A percentile compares a stretch with the other conserved stretches of the same genome.
phyloP scores from a whole-genome alignment of 2,329 filamentous ascomycete genomes.

The Alternaria gaisen region DNA sequence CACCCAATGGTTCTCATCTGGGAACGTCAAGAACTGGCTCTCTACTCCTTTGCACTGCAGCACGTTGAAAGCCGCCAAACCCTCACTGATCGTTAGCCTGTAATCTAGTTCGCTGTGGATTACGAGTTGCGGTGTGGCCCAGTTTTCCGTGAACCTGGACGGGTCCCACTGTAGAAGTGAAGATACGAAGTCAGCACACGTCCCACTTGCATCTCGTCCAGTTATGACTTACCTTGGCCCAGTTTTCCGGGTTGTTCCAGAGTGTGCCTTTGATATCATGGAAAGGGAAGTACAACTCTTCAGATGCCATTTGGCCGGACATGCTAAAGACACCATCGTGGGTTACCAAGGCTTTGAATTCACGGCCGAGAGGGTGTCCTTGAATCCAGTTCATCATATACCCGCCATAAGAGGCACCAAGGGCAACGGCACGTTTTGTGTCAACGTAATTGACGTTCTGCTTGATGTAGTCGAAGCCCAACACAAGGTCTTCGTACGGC shows the following conservation, averaged over 20 bases:
- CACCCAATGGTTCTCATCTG: constrained; percentile 84
- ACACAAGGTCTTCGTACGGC: constrained; percentile 83
- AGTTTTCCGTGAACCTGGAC: constrained; percentile 66
- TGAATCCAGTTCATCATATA: constrained; percentile 81
- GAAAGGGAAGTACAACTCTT: constrained; percentile 63
- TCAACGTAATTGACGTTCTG: constrained; percentile 74
- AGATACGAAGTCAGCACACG: background rate
- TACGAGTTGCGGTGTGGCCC: constrained; percentile 86
- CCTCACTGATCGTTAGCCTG: constrained; percentile 83
- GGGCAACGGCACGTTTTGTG: constrained; percentile 72
- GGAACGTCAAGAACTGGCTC: constrained; percentile 82
- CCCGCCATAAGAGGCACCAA: constrained; percentile 67
- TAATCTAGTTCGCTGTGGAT: constrained; percentile 94
- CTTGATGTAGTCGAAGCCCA: constrained; percentile 77
- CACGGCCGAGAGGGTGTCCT: constrained; percentile 80
- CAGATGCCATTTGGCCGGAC: constrained; percentile 59
- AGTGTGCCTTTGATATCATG: constrained; percentile 52
- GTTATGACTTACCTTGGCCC: constrained; percentile 51
- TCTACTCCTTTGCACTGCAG: constrained; percentile 78
- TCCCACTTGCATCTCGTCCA: background rate
- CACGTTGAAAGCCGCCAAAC: constrained; percentile 84
- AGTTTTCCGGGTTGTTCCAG: constrained; percentile 56
- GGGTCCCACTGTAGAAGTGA: constrained; percentile 61
- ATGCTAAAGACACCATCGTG: constrained; percentile 85
- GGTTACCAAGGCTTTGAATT: constrained; percentile 87